phyloP scores from a whole-genome alignment of 2,329 filamentous ascomycete genomes.

The Ophiocordyceps unilateralis region DNA sequence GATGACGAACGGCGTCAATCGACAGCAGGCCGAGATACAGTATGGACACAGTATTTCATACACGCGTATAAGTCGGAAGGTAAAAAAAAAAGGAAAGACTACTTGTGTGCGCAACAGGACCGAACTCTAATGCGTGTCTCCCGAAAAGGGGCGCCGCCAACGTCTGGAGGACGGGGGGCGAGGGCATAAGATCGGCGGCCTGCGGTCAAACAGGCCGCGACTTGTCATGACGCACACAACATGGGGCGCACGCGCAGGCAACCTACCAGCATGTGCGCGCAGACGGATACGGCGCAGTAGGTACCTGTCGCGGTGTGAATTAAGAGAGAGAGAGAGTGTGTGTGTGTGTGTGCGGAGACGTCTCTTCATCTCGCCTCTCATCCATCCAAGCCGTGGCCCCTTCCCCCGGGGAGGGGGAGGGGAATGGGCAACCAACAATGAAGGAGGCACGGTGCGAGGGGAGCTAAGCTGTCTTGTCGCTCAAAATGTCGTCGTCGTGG shows the following conservation, averaged over 20 bases:
- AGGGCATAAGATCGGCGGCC: neutral
- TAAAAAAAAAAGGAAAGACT: neutral
- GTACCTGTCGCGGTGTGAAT: neutral
- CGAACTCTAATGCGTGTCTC: neutral
- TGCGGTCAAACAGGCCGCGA: constrained; percentile 1
- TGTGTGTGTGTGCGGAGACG: no score
- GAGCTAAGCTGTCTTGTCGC: no score
- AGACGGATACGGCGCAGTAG: neutral
- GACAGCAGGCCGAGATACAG: neutral
- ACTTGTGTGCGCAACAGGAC: neutral
- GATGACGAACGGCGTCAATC: neutral
- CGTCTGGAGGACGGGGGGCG: neutral
- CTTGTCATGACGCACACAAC: constrained; percentile 2
- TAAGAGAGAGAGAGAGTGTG: no score
- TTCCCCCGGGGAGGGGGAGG: no score
- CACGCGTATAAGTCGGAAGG: neutral
- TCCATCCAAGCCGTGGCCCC: no score
- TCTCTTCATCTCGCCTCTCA: neutral
- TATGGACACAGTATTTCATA: neutral
- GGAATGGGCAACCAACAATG: neutral
- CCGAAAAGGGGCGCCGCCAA: neutral
- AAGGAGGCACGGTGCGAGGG: no score
- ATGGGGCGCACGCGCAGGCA: neutral
- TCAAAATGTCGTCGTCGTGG: no score
- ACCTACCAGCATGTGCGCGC: neutral